Evolutionary conservation across 2,329 filamentous ascomycete genomes (phyloP), one percentile per base, ranked within the genome.

Genomic region (Pestalotiopsis sp.): DNA sequence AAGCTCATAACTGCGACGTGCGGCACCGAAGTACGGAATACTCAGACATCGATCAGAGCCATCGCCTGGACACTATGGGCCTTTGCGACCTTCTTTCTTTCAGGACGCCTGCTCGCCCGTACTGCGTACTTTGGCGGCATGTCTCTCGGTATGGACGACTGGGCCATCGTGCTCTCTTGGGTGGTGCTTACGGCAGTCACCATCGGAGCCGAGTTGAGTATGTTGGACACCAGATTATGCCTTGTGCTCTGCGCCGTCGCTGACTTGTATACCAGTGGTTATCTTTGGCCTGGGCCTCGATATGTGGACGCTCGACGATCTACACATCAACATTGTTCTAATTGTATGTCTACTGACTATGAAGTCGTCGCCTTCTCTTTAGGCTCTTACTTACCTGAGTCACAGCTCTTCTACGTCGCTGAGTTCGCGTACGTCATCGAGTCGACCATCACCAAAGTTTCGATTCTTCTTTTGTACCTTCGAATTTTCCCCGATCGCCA

Each of bases 61-160:
- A 67, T 73, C 20, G 63, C 61, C 5, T 73, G 72, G 72, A 69
- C 68, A 2, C 70, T 73, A 2, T 72, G 70, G 68, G 58, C 6
- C 12, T 25, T 71, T 14, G 71, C 71, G 5, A 57, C 72, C 41
- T 12, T 69, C 40, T 72, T 69, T 56, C 68, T 73, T 20, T 66
- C 57, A 3, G 68, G 72, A 4, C 72, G 72, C 9, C 64, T 73
- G 27, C 36, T 72, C 4, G 70, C 72, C n/a, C 72, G 72, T 4
- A 68, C 71, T 1, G 60, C 52, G 11, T 67, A 52, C 14, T 72
- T 72, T 25, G 70, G 70, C 59, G 71, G 71, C 2, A 69, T 70
- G 65, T 31, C 57, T 4, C 66, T 74, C 13, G 73, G 74, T 66
- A 72, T 67, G 62, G 74, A 75, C 62, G 74, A 75, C 41, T 75